Evolutionary conservation across 306 rosid genomes (phyloP).

Genomic region (Prunus salicina): DNA sequence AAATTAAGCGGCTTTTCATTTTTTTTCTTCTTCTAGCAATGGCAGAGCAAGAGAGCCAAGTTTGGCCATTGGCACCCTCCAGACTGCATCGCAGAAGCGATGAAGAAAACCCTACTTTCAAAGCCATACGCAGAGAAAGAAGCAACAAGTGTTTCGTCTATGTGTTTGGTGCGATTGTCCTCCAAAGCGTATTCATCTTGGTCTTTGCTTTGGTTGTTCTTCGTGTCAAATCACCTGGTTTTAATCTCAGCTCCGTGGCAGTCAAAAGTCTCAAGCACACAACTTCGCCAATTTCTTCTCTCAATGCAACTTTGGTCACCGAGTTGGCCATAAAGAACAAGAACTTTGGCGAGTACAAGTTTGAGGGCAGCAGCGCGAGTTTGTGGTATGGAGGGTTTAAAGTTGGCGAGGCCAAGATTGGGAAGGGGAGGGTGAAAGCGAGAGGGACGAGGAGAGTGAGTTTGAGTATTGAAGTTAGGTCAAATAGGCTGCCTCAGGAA

Average conservation of each 20-base stretch:
- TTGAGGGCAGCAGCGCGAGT: slow-evolving; percentile 22
- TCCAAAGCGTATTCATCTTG: slow-evolving; percentile 29
- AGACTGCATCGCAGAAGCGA: slow-evolving; percentile 28
- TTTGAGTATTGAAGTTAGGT: slow-evolving; percentile 28
- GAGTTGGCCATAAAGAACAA: slow-evolving; percentile 38
- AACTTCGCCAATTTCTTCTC: slow-evolving; percentile 18
- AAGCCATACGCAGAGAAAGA: slow-evolving; percentile 28
- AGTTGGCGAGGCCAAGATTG: slow-evolving; percentile 27
- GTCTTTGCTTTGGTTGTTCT: slow-evolving; percentile 41
- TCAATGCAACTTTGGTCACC: slow-evolving; percentile 39
- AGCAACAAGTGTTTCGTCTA: slow-evolving; percentile 60
- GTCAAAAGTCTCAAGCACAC: slow-evolving; percentile 16
- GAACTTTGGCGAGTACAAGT: slow-evolving; percentile 50
- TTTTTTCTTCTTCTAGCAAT: background rate
- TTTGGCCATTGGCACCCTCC: slow-evolving; percentile 26
- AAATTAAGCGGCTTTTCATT: background rate
- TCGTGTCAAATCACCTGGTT: slow-evolving; percentile 35
- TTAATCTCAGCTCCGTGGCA: slow-evolving; percentile 31
- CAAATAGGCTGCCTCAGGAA: slow-evolving; percentile 6
- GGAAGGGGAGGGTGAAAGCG: slow-evolving; percentile 14
- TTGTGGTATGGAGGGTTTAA: slow-evolving; percentile 25
- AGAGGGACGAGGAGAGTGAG: slow-evolving; percentile 26
- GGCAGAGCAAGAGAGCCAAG: slow-evolving; percentile 34
- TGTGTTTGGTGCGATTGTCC: slow-evolving; percentile 40
- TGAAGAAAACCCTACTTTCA: slow-evolving; percentile 31